A percentile compares a stretch with the other conserved stretches of the same genome.
Conservation (phyloP, 768 basidiomycete genomes). For the Xerocomus spinulosus region DNA sequence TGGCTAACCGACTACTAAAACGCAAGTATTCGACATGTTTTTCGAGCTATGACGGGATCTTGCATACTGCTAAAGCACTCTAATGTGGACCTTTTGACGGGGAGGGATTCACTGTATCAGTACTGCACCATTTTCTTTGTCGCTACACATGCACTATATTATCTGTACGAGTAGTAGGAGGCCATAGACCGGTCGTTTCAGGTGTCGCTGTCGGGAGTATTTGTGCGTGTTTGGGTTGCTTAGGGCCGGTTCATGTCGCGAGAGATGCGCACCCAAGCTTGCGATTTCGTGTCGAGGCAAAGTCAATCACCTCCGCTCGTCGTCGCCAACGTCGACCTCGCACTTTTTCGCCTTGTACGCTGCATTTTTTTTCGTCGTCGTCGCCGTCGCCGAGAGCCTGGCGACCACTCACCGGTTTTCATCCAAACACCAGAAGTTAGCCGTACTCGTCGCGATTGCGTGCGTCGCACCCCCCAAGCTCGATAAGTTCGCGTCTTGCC, state of each 20-base stretch:
- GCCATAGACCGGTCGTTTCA: not conserved
- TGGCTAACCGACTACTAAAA: constrained; percentile 11
- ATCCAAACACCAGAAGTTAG: constrained; percentile 20
- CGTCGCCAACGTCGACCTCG: constrained; percentile 28
- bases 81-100: constrained; percentile 23
- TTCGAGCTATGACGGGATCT: constrained; percentile 21
- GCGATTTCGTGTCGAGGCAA: constrained; percentile 28
- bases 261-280: constrained; percentile 14
- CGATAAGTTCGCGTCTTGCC: constrained; percentile 19
- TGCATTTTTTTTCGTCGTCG: not conserved
- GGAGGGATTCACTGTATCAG: constrained; percentile 30
- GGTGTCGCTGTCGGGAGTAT: constrained; percentile 1
- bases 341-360: constrained; percentile 19
- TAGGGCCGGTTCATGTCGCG: constrained; percentile 32
- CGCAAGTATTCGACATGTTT: constrained; percentile 4
- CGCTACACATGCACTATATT: constrained; percentile 25
- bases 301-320: constrained; percentile 27
- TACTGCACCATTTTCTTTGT: constrained; percentile 19
- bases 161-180: constrained; percentile 20
- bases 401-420: constrained; percentile 20
- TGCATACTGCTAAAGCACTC: constrained; percentile 29
- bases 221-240: constrained; percentile 31
- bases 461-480: constrained; percentile 19
- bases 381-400: not conserved
- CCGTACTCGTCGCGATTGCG: constrained; percentile 27